Base-by-base conservation (phyloP, 371 early-diverging fungal species). In the Rhizopus arrhizus region DNA sequence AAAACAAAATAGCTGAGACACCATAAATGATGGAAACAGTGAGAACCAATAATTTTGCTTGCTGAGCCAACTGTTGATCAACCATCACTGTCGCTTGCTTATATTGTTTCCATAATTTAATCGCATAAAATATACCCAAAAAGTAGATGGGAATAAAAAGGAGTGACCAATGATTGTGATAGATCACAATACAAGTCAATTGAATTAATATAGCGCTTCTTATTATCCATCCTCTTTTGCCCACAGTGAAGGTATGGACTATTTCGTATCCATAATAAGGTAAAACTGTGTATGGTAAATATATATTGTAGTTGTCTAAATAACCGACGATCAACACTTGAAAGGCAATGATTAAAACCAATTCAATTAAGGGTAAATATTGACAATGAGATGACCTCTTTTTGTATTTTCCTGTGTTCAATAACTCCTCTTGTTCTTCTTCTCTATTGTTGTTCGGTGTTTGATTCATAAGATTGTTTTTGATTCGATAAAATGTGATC, bases 91-190 rank as follows among this genome's bases (percentile, higher is more conserved):
- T 78, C 58, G 80, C 77, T 7, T 61, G 57, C 13, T 65, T 65
- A 45, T 83, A 83, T 22, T 86, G 77, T 16, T 68, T 32, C 8
- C 74, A 62, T 40, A 90, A 66, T 55, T 81, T 66, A 12, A 83
- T 29, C 7, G 71, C 59, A 64, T 82, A 85, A 64, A 82, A 80
- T 60, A 86, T 47, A 11, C 84, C 87, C 38, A 84, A 75, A 41
- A 92, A 64, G 61, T 91, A 94, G 10, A 84, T 60, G 0, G 95
- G 95, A 15, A 86, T 81, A 69, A 95, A 94, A 11, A 90, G 79
- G 13, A 89, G 54, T 2, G 70, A 84, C 93, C 92, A 91, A 12
- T 22, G 8, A 5, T 9, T 9, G n/a, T 69, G 54, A 72, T 66
- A 46, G 82, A 70, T 38, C 75, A 83, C 36, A 72, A 66, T 53